Conservation (phyloP, 2,329 filamentous ascomycete species). For the Fonsecaea nubica region DNA sequence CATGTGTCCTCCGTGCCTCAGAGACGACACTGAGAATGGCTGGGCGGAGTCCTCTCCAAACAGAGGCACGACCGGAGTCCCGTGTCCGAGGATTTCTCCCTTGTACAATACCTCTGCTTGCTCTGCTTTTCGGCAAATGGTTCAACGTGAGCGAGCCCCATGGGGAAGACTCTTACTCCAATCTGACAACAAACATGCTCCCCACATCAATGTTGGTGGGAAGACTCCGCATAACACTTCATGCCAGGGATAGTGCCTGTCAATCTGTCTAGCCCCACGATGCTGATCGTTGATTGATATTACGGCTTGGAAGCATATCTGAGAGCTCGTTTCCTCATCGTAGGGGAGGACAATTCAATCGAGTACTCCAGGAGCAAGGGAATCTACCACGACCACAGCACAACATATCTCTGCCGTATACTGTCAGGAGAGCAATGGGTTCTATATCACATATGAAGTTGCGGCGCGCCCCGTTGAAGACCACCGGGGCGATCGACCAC, state of each 20-base stretch:
- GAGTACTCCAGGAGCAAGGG: not conserved
- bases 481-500: slow-evolving; percentile 33
- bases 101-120: not conserved
- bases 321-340: not conserved
- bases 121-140: slow-evolving; percentile 17
- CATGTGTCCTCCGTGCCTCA: not conserved
- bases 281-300: slow-evolving; percentile 9
- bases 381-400: not conserved
- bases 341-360: no score
- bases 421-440: slow-evolving; percentile 17
- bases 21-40: not conserved
- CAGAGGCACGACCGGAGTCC: not conserved
- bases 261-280: slow-evolving; percentile 14
- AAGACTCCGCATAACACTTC: slow-evolving; percentile 16
- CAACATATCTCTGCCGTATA: not conserved
- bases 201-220: slow-evolving; percentile 17
- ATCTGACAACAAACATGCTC: slow-evolving; percentile 11
- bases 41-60: not conserved
- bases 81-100: not conserved
- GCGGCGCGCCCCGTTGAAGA: slow-evolving; percentile 42
- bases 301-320: not conserved
- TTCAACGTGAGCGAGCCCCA: slow-evolving; percentile 11
- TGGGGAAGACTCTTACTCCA: slow-evolving; percentile 23
- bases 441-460: slow-evolving; percentile 43
- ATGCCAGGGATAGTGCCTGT: not conserved